These are phyloP conservation scores for Hawksworthiomyces lignivorus DNA, from an alignment of 2,329 filamentous ascomycete species.

Conservation along the genomic window DNA sequence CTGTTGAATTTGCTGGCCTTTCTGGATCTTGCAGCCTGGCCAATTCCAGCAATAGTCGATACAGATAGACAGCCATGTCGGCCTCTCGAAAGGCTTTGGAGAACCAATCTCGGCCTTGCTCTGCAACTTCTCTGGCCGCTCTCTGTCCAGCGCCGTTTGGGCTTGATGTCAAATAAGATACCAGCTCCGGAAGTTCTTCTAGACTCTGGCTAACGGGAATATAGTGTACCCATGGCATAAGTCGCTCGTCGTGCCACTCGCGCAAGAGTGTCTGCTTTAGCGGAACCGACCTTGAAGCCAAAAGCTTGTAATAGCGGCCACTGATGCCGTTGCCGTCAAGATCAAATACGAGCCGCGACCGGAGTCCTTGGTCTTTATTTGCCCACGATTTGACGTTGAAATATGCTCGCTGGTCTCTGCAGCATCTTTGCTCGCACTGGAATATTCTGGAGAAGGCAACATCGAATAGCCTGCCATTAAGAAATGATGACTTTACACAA, in stretches of 20 bases:
- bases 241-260: conserved; percentile 52
- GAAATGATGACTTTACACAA: conserved; percentile 21
- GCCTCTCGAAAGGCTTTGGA: conserved; percentile 1
- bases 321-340: conserved; percentile 50
- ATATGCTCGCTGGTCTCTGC: conserved; percentile 12
- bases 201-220: conserved; percentile 42
- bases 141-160: conserved; percentile 18
- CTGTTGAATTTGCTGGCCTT: background rate
- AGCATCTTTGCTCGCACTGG: conserved; percentile 31
- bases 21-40: conserved; percentile 9
- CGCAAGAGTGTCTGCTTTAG: conserved; percentile 45
- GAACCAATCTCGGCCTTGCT: conserved; percentile 5
- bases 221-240: conserved; percentile 51
- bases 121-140: conserved; percentile 2
- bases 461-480: conserved; percentile 26
- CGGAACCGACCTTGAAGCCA: conserved; percentile 38
- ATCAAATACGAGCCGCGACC: conserved; percentile 39
- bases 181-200: conserved; percentile 44
- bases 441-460: conserved; percentile 27
- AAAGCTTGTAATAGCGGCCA: conserved; percentile 43
- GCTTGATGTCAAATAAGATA: conserved; percentile 34
- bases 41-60: conserved; percentile 9
- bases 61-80: conserved; percentile 7
- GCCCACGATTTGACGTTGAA: conserved; percentile 13
- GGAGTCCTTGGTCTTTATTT: conserved; percentile 25